A percentile compares a stretch with the other conserved stretches of the same genome.
Conservation (phyloP, 306 rosid genomes). For the Geum urbanum region DNA sequence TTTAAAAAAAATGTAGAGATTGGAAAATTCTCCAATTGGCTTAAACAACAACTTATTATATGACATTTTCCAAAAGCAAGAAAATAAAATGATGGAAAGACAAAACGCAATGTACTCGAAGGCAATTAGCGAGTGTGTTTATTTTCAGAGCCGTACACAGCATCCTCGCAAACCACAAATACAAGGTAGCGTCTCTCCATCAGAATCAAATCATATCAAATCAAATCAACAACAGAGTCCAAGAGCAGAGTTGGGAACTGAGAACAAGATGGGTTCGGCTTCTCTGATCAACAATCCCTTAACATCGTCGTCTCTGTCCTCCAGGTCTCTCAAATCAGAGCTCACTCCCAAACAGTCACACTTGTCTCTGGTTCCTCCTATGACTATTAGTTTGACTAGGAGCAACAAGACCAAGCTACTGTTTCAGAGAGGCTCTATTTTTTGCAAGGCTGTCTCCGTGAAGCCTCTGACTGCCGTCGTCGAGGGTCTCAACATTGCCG, state of each 20-base stretch:
- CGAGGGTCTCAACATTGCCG: constrained; percentile 91
- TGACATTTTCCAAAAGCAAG: too few relatives aligned
- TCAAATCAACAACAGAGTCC: neutral
- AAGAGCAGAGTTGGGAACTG: neutral
- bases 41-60: too few relatives aligned
- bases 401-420: constrained; percentile 10
- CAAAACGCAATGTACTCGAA: too few relatives aligned
- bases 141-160: too few relatives aligned
- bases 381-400: constrained; percentile 13
- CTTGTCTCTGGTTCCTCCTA: constrained; percentile 1
- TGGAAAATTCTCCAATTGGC: too few relatives aligned
- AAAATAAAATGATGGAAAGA: too few relatives aligned
- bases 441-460: constrained; percentile 69
- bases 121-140: too few relatives aligned
- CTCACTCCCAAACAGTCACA: constrained; percentile 13
- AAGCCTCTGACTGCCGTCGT: constrained; percentile 49
- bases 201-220: neutral
- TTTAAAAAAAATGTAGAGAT: too few relatives aligned
- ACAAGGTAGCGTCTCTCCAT: too few relatives aligned
- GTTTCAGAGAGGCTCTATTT: constrained; percentile 16
- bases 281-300: constrained; percentile 46
- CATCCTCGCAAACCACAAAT: too few relatives aligned
- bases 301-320: constrained; percentile 33
- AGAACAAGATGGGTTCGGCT: constrained; percentile 52
- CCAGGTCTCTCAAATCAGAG: constrained; percentile 26